Evolutionary conservation across 768 basidiomycete genomes (phyloP).

Genomic region (Russula earlei): DNA sequence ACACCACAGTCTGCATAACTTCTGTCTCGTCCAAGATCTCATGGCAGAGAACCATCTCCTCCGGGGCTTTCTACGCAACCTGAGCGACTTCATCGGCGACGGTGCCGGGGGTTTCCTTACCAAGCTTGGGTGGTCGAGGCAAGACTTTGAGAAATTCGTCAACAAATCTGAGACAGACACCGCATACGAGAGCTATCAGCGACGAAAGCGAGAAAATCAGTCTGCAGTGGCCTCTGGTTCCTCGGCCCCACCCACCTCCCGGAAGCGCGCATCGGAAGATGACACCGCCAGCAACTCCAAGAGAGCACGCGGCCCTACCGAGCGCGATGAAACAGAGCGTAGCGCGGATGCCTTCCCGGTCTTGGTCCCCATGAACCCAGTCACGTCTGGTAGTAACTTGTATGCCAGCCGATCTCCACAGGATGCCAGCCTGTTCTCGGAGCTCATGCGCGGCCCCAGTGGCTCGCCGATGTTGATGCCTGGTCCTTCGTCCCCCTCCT

Average conservation of each 20-base stretch:
- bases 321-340: slow-evolving; percentile 34
- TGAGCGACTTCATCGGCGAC: slow-evolving; percentile 79
- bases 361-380: slow-evolving; percentile 44
- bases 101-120: slow-evolving; percentile 70
- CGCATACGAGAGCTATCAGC: slow-evolving; percentile 81
- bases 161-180: slow-evolving; percentile 89
- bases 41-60: slow-evolving; percentile 86
- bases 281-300: slow-evolving; percentile 38
- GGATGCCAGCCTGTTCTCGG: slow-evolving; percentile 42
- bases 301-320: slow-evolving; percentile 36
- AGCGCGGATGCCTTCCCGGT: slow-evolving; percentile 43
- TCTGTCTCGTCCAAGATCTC: slow-evolving; percentile 42
- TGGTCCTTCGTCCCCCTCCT: slow-evolving; percentile 26
- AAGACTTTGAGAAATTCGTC: slow-evolving; percentile 72
- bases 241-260: slow-evolving; percentile 25
- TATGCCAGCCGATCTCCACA: slow-evolving; percentile 37
- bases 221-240: slow-evolving; percentile 21
- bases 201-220: slow-evolving; percentile 44
- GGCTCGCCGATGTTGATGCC: slow-evolving; percentile 53
- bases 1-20: not conserved
- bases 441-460: slow-evolving; percentile 25
- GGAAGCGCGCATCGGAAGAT: slow-evolving; percentile 50
- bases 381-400: slow-evolving; percentile 30
- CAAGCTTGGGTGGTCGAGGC: slow-evolving; percentile 68
- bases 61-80: slow-evolving; percentile 63